Conservation (phyloP, 768 basidiomycete species). For the Candolleomyces aberdarensis region DNA sequence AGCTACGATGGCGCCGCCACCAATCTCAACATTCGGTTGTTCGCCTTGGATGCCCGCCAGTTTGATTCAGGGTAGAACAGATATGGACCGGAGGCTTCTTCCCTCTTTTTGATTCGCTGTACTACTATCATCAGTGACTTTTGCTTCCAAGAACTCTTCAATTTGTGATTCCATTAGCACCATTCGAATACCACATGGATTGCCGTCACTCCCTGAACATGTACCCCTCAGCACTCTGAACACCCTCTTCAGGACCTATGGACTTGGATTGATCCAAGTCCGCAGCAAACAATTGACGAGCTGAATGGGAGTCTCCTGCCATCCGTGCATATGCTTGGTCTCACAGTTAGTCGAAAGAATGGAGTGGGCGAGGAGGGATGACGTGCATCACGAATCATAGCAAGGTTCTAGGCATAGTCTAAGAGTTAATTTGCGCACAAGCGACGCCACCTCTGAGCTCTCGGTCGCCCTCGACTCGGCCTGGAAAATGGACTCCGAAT, state of each 20-base stretch:
- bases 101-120: no score
- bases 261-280: slow-evolving; percentile 34
- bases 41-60: no score
- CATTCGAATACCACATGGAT: no score
- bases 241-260: slow-evolving; percentile 29
- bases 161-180: no score
- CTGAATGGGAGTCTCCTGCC: slow-evolving; percentile 33
- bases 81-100: no score
- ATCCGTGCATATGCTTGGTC: slow-evolving; percentile 23
- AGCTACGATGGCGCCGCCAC: no score
- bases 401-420: slow-evolving; percentile 58
- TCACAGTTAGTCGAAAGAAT: neutral
- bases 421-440: slow-evolving; percentile 27
- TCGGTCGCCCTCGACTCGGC: slow-evolving; percentile 65
- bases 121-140: no score
- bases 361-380: neutral
- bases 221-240: neutral
- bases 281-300: slow-evolving; percentile 27
- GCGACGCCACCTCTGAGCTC: slow-evolving; percentile 28
- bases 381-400: slow-evolving; percentile 49
- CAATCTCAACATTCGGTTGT: no score
- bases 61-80: no score
- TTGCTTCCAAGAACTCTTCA: no score
- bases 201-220: no score
- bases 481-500: slow-evolving; percentile 32